Base-by-base conservation (phyloP, 305 asterid genomes). In the Solanum hybrid region DNA sequence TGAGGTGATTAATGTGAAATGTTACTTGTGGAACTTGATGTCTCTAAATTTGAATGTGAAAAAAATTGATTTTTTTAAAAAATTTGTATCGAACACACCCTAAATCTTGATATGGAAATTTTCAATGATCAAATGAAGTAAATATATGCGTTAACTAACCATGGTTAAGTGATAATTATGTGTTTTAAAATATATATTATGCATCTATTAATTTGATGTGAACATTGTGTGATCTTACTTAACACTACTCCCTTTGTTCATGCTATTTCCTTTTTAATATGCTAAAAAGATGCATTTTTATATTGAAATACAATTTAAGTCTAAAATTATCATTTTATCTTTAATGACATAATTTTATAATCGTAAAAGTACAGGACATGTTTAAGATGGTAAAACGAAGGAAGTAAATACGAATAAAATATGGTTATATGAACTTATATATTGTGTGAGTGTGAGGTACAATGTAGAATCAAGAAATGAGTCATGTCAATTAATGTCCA, bases 341-440 rank as follows among this genome's bases (percentile, higher is more conserved):
- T 12, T 27, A 27, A 27, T 14, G 6, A 16, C 36, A 4, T 29
- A 20, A 14, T 73, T 73, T 6, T 29, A 13, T 29, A 7, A 16
- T 7, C 0, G 5, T 31, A 31, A 14, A 7, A 7, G 3, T 16
- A 1, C 13, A 1, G 0, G 5, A 75, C 11, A 31, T 16, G 0
- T 14, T 75, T 16, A 75, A 75, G 38, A 16, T 75, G 1, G 5
- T 4, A 16, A 16, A n/a, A n/a, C n/a, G n/a, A n/a, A n/a, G n/a
- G n/a, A n/a, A n/a, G n/a, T n/a, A n/a, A n/a, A n/a, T n/a, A n/a
- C n/a, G n/a, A n/a, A n/a, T n/a, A n/a, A n/a, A n/a, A n/a, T n/a
- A n/a, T n/a, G n/a, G n/a, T n/a, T n/a, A n/a, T n/a, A n/a, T n/a
- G n/a, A n/a, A n/a, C n/a, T n/a, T n/a, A n/a, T n/a, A n/a, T n/a